Percentiles rank a stretch among this genome's conserved stretches.
Conservation (phyloP, 805 yeast species). For the Barnettozyma botsteinii region DNA sequence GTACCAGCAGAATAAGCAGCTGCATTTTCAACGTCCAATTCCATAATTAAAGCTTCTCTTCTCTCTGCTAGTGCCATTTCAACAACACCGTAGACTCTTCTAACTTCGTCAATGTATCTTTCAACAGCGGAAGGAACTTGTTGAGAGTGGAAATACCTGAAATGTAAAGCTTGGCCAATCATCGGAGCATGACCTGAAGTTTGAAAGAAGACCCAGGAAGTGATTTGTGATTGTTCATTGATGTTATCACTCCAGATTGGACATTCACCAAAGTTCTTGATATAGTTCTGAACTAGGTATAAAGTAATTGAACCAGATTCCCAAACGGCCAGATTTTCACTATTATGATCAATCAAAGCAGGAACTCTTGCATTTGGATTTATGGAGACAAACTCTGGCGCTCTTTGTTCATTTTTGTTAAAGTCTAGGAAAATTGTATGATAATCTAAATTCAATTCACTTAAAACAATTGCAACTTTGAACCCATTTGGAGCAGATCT, state of each 20-base stretch:
- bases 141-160: conserved; percentile 82
- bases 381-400: conserved; percentile 88
- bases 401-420: conserved; percentile 83
- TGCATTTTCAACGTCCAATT: conserved; percentile 79
- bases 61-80: conserved; percentile 94
- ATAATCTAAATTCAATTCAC: conserved; percentile 75
- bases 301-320: conserved; percentile 90
- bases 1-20: conserved; percentile 85
- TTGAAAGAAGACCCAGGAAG: conserved; percentile 89
- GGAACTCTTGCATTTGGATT: conserved; percentile 97
- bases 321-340: conserved; percentile 81
- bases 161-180: conserved; percentile 96
- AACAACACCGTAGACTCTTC: conserved; percentile 88
- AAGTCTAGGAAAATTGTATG: conserved; percentile 82
- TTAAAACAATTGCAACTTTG: conserved; percentile 85
- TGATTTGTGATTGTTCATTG: conserved; percentile 76
- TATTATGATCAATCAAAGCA: conserved; percentile 82
- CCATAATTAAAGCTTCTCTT: conserved; percentile 86
- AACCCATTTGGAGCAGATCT: conserved; percentile 95
- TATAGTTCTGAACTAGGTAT: conserved; percentile 67
- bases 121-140: conserved; percentile 86
- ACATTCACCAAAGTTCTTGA: conserved; percentile 62
- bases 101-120: conserved; percentile 84
- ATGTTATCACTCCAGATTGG: conserved; percentile 75
- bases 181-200: conserved; percentile 98